Base-by-base conservation (phyloP, 2,329 filamentous ascomycete species). In the Pseudocercospora vitis region DNA sequence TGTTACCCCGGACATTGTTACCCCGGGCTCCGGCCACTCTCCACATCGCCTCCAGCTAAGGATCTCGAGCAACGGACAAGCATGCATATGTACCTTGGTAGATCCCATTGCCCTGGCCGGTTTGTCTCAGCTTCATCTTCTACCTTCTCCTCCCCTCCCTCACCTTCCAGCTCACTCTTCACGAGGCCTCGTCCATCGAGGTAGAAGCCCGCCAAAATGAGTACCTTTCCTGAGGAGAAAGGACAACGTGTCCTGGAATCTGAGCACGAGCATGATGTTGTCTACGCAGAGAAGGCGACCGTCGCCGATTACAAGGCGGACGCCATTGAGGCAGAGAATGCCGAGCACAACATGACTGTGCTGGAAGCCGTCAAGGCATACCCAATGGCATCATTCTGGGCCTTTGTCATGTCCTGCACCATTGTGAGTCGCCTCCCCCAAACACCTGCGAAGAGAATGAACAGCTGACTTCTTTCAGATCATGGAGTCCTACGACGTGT, bases 401-500 rank as follows among this genome's bases (percentile, higher is more conserved):
- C 78, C 4, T 80, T 81, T 52, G 67, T 80, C 66, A 77, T 82
- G 68, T 81, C 76, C 44, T 80, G 66, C 71, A 80, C 76, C 18
- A 81, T 82, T 70, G 79, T 81, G 68, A 73, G 79, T 58, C 24
- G 44, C 29, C 12, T 16, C 44, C 45, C 21, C 45, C 9, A 8
- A 23, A 16, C 11, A 2, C 24, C 14, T 3, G 19, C 11, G 7
- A 24, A 40, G 39, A 52, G 14, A n/a, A 58, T 58, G 26, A 19
- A 40, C 45, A 59, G 53, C 65, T 65, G 40, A 56, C 59, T 48
- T 57, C 24, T 9, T 9, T 42, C 64, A 84, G 81, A 81, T 83
- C 61, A 85, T 85, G 82, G 82, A 85, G 66, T 79, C 81, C 3
- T 85, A 83, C 74, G 76, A 76, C 66, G 78, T 85, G 57, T 84